A percentile compares a stretch with the other conserved stretches of the same genome.
These are phyloP conservation scores for Tetrapyrgos nigripes DNA, from an alignment of 1,284 basidiomycete genomes.

Conservation along the genomic window DNA sequence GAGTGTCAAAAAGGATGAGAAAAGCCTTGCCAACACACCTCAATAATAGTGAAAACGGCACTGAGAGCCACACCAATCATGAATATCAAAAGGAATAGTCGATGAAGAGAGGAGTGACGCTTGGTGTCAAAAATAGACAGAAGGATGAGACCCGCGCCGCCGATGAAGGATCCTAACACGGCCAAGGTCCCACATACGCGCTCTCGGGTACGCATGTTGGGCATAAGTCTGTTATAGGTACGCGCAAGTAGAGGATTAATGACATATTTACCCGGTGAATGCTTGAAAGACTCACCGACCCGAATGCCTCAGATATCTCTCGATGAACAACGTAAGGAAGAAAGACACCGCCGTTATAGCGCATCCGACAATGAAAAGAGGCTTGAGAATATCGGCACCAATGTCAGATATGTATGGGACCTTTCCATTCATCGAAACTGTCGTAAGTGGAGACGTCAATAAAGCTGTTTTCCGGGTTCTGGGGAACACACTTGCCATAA, in stretches of 20 bases:
- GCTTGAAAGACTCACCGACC: conserved; percentile 49
- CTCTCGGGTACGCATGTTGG: conserved; percentile 64
- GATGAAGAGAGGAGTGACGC: conserved; percentile 54
- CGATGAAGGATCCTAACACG: conserved; percentile 64
- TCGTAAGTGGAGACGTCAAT: not conserved
- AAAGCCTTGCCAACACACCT: conserved; percentile 49
- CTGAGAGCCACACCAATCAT: conserved; percentile 68
- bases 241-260: not conserved
- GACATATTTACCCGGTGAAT: conserved; percentile 4
- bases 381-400: conserved; percentile 72
- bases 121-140: conserved; percentile 74
- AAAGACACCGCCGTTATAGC: conserved; percentile 66
- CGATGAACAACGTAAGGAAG: conserved; percentile 61
- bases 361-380: conserved; percentile 70
- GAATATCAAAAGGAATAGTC: conserved; percentile 68
- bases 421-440: conserved; percentile 48
- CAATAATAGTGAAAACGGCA: conserved; percentile 74
- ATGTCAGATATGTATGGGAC: conserved; percentile 80
- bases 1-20: not conserved
- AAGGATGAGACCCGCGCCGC: conserved; percentile 60
- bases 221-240: conserved; percentile 52
- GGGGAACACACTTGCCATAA: conserved; percentile 38
- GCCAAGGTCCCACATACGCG: conserved; percentile 59
- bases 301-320: conserved; percentile 67
- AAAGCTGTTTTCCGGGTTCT: not conserved